These are phyloP conservation scores for Zymoseptoria passerinii DNA, from an alignment of 2,329 filamentous ascomycete species.

Conservation along the genomic window DNA sequence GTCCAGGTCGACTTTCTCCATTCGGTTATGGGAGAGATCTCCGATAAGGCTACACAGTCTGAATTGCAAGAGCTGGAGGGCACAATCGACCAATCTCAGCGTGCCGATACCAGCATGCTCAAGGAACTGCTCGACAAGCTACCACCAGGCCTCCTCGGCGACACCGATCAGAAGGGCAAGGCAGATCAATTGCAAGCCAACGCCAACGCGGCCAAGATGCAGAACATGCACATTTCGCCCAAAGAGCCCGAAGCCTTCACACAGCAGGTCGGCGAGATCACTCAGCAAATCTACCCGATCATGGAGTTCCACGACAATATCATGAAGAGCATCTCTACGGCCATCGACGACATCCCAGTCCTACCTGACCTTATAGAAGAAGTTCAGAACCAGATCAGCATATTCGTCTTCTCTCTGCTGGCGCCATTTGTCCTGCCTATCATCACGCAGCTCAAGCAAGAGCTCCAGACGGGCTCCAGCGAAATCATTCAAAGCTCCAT, in stretches of 20 bases:
- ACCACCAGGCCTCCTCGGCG: constrained; percentile 70
- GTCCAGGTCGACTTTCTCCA: too few species aligned
- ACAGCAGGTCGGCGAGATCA: constrained; percentile 62
- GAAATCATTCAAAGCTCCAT: constrained; percentile 81
- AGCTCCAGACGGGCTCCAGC: constrained; percentile 75
- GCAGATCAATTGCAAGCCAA: constrained; percentile 73
- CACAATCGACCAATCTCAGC: constrained; percentile 57
- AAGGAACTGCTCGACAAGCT: constrained; percentile 75
- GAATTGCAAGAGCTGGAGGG: constrained; percentile 83
- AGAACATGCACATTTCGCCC: constrained; percentile 65
- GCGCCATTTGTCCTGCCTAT: constrained; percentile 82
- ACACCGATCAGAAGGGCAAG: constrained; percentile 63
- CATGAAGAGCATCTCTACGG: constrained; percentile 67
- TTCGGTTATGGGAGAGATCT: constrained; percentile 54
- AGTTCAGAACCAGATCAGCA: constrained; percentile 74
- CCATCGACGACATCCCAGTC: constrained; percentile 77
- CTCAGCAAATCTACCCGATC: constrained; percentile 75
- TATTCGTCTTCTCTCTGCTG: constrained; percentile 86
- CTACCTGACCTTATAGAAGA: constrained; percentile 79
- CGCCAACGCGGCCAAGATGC: constrained; percentile 64
- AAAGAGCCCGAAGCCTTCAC: constrained; percentile 79
- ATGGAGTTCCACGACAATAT: constrained; percentile 87
- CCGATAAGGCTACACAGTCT: constrained; percentile 83
- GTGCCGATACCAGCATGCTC: constrained; percentile 63
- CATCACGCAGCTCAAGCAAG: constrained; percentile 76